Percentiles rank a stretch among this genome's conserved stretches.
Conservation (phyloP, 257 asterid species). For the Rehmannia glutinosa region DNA sequence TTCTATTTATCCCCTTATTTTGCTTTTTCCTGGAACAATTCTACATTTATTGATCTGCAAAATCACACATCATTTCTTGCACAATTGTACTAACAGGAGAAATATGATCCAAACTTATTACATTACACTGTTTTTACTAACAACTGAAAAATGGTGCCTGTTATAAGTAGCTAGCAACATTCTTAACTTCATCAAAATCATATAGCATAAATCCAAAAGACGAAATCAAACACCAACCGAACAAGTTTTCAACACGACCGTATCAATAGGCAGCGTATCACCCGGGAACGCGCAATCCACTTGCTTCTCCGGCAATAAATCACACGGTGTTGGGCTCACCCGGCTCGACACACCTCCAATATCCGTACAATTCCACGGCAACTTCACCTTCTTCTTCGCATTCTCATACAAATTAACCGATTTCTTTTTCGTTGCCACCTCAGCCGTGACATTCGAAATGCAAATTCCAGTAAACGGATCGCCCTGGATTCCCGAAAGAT, state of each 20-base stretch:
- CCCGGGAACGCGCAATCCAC: conserved; percentile 44
- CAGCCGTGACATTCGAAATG: conserved; percentile 37
- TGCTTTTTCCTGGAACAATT: too few relatives aligned
- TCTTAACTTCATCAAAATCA: conserved; percentile 13
- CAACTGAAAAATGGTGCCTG: too few relatives aligned
- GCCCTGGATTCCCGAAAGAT: conserved; percentile 37
- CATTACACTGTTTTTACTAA: too few relatives aligned
- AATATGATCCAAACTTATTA: too few relatives aligned
- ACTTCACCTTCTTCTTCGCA: conserved; percentile 20
- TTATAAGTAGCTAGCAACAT: too few relatives aligned
- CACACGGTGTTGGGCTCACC: conserved; percentile 56
- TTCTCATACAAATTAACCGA: not conserved
- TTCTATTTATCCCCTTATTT: too few relatives aligned
- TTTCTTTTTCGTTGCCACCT: conserved; percentile 8
- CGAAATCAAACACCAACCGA: not conserved
- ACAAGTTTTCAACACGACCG: conserved; percentile 43
- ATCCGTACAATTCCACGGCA: conserved; percentile 62
- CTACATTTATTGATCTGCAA: too few relatives aligned
- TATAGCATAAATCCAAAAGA: not conserved
- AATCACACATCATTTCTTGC: too few relatives aligned
- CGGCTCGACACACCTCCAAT: conserved; percentile 42
- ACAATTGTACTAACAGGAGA: too few relatives aligned
- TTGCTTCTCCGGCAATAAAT: conserved; percentile 30
- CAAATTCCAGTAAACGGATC: conserved; percentile 54
- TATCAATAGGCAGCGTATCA: conserved; percentile 50